These are phyloP conservation scores for Aleurites moluccanus DNA, from an alignment of 441 rosid species.

Conservation along the genomic window DNA sequence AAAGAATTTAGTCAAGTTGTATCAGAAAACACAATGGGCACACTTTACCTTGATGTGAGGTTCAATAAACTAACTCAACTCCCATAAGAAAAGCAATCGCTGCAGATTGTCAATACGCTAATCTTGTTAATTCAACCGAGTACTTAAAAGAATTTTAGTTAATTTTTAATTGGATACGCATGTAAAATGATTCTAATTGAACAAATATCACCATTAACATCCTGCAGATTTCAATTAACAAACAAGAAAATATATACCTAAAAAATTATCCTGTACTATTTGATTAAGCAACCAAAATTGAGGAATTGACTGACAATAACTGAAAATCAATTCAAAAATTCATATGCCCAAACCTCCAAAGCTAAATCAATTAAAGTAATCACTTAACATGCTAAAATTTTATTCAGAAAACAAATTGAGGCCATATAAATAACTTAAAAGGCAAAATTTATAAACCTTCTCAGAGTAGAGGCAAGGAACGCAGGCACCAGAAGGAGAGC, in stretches of 20 bases:
- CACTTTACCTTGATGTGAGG: too few relatives aligned
- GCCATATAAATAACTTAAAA: background rate
- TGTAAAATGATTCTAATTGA: too few relatives aligned
- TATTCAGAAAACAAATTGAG: background rate
- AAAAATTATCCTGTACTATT: background rate
- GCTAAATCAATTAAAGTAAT: too few relatives aligned
- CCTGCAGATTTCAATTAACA: background rate
- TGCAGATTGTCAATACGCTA: too few relatives aligned
- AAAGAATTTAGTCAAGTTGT: too few relatives aligned
- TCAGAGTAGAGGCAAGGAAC: constrained; percentile 52
- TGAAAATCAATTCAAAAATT: background rate
- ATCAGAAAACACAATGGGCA: too few relatives aligned
- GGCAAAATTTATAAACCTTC: too few relatives aligned
- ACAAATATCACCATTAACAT: background rate
- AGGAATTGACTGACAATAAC: background rate
- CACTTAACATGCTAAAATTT: too few relatives aligned
- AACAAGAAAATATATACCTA: too few relatives aligned
- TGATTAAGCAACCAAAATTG: background rate
- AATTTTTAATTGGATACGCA: too few relatives aligned
- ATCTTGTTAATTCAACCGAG: background rate
- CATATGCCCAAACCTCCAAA: background rate
- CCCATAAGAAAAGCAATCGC: background rate
- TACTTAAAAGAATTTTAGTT: too few relatives aligned
- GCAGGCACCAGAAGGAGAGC: constrained; percentile 92
- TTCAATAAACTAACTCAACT: background rate